Conservation (phyloP, 2,329 filamentous ascomycete genomes). For the Hypoxylon sp. region DNA sequence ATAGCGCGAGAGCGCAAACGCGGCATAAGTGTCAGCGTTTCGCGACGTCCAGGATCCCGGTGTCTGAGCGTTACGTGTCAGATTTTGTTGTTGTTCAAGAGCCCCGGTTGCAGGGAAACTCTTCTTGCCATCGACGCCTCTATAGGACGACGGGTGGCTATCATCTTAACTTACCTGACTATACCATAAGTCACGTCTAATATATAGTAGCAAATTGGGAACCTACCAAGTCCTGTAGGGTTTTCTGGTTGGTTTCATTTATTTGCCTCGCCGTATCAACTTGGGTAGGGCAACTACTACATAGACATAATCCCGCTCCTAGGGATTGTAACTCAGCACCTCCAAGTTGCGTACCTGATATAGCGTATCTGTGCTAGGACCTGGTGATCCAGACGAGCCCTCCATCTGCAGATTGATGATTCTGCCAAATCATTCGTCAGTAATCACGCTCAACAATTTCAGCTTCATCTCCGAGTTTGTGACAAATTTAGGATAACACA, state of each 20-base stretch:
- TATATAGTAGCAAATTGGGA: background rate
- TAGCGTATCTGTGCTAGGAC: conserved; percentile 50
- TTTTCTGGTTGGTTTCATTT: background rate
- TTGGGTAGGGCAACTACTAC: background rate
- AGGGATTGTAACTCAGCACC: conserved; percentile 49
- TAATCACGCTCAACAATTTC: conserved; percentile 3
- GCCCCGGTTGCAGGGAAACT: conserved; percentile 6
- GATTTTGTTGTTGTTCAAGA: conserved; percentile 6
- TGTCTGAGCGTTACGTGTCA: background rate
- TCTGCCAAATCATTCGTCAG: conserved; percentile 41
- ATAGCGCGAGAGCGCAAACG: conserved; percentile 12
- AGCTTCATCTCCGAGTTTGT: no score
- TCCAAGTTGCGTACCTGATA: conserved; percentile 49
- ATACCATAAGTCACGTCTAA: background rate
- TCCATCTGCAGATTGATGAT: conserved; percentile 62
- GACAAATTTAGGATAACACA: conserved; percentile 44
- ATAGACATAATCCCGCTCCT: background rate
- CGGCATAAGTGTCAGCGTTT: conserved; percentile 13
- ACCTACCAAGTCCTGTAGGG: background rate
- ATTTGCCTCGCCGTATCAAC: background rate
- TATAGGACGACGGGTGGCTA: no score
- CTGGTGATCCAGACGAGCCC: conserved; percentile 58
- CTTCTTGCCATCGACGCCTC: background rate
- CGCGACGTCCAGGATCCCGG: conserved; percentile 10
- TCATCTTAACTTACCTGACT: no score